Percentiles rank a stretch among this genome's conserved stretches.
These are phyloP conservation scores for Phallus indusiatus DNA, from an alignment of 768 basidiomycete species.

Conservation along the genomic window DNA sequence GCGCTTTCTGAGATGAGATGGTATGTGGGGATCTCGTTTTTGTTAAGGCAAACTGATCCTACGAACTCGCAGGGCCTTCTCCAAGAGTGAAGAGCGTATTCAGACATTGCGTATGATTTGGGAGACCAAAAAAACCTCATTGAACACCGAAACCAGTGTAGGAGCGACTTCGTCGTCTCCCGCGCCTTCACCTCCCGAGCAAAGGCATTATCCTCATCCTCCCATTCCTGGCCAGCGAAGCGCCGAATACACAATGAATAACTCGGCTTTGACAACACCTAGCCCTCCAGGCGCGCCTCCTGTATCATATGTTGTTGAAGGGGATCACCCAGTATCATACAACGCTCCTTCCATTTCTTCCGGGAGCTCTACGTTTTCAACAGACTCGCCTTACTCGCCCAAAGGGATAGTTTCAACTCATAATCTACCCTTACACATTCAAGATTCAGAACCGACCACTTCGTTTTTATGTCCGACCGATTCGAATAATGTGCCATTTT, in stretches of 20 bases:
- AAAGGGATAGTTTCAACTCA: neutral
- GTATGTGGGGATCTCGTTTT: constrained; percentile 25
- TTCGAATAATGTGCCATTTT: neutral
- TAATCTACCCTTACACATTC: neutral
- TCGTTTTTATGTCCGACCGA: neutral
- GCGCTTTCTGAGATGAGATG: constrained; percentile 80
- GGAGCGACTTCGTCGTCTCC: neutral
- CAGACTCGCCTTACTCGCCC: constrained; percentile 2
- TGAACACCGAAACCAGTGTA: neutral
- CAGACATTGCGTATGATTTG: constrained; percentile 45
- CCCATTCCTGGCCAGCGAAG: neutral
- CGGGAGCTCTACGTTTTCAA: constrained; percentile 2
- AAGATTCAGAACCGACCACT: neutral
- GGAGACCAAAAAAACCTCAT: constrained; percentile 18
- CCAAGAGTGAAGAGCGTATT: constrained; percentile 63
- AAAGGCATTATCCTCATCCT: neutral
- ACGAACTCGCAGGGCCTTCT: constrained; percentile 32
- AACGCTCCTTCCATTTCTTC: constrained; percentile 2
- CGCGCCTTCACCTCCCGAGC: neutral
- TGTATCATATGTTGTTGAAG: neutral
- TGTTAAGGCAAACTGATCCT: neutral
- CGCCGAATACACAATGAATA: neutral
- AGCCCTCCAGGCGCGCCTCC: neutral
- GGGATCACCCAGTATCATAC: neutral
- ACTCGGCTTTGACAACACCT: neutral